A percentile compares a stretch with the other conserved stretches of the same genome.
phyloP scores from a whole-genome alignment of 2,329 filamentous ascomycete species.

The Dothideomycetes sp. region DNA sequence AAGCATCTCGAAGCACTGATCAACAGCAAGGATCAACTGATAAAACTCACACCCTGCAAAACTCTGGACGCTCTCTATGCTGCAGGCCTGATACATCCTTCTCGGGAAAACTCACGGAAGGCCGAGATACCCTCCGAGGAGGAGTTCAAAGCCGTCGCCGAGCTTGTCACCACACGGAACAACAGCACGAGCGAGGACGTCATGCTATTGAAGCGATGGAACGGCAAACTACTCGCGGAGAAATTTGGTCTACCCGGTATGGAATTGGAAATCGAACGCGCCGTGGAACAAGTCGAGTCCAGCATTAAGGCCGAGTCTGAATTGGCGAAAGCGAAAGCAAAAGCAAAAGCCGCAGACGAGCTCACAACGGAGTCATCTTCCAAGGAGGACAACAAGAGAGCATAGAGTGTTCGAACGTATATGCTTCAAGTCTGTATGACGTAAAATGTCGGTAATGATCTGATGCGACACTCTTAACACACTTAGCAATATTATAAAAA shows the following conservation, averaged over 20 bases:
- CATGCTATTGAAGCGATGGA: conserved; percentile 42
- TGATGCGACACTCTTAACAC: no score
- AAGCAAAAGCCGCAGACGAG: no score
- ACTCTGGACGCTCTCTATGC: conserved; percentile 68
- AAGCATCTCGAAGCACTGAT: conserved; percentile 77
- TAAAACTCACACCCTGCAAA: conserved; percentile 56
- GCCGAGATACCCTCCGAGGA: conserved; percentile 29
- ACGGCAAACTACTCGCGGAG: conserved; percentile 43
- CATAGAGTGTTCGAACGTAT: no score
- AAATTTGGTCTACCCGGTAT: conserved; percentile 41
- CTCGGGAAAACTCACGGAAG: conserved; percentile 31
- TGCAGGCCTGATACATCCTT: conserved; percentile 37
- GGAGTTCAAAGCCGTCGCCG: conserved; percentile 31
- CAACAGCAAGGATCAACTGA: conserved; percentile 51
- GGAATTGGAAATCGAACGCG: conserved; percentile 46
- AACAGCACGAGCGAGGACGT: conserved; percentile 36
- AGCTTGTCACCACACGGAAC: conserved; percentile 31
- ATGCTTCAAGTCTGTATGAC: no score
- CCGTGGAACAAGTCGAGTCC: conserved; percentile 42
- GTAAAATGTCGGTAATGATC: no score
- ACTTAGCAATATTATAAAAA: no score
- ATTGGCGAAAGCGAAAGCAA: no score
- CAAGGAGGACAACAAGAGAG: no score
- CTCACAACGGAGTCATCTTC: no score
- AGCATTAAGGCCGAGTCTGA: conserved; percentile 32